phyloP scores from a whole-genome alignment of 1,284 basidiomycete species.

The Ceratobasidium papillatum region DNA sequence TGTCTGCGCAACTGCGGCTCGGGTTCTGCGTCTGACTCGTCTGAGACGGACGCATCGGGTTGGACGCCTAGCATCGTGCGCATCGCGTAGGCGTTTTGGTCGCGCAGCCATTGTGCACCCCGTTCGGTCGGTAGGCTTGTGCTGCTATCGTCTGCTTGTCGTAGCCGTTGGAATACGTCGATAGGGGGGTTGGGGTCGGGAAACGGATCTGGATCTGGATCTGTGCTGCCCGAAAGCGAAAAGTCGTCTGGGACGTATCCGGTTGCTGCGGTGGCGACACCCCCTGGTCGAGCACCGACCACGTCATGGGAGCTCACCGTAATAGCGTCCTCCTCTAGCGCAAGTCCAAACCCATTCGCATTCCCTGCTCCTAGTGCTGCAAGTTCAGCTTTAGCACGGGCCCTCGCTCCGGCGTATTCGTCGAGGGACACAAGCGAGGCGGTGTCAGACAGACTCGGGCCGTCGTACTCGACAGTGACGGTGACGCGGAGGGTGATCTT shows the following conservation, averaged over 20 bases:
- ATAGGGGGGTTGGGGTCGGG: constrained; percentile 45
- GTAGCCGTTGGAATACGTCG: constrained; percentile 66
- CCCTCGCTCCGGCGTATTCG: constrained; percentile 58
- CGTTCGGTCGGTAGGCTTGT: constrained; percentile 58
- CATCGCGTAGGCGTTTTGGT: constrained; percentile 75
- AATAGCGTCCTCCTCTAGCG: constrained; percentile 63
- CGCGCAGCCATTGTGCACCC: constrained; percentile 80
- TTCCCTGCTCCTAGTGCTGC: constrained; percentile 6
- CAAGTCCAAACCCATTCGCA: constrained; percentile 31
- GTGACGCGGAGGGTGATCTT: constrained; percentile 80
- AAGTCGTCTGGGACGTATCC: constrained; percentile 34
- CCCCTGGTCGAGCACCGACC: not conserved
- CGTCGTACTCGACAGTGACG: constrained; percentile 86
- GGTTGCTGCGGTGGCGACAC: constrained; percentile 35
- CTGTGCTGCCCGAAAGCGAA: constrained; percentile 33
- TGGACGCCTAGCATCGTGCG: constrained; percentile 64
- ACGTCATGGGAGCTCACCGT: constrained; percentile 58
- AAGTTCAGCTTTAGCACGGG: constrained; percentile 23
- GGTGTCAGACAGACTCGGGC: constrained; percentile 88
- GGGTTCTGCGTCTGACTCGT: constrained; percentile 5
- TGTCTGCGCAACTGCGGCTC: constrained; percentile 9
- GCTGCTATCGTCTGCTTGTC: constrained; percentile 55
- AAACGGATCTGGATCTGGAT: constrained; percentile 16
- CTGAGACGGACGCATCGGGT: constrained; percentile 63
- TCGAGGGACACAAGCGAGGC: constrained; percentile 79